A percentile compares a stretch with the other conserved stretches of the same genome.
Evolutionary conservation across 1,139 yeast genomes (phyloP).

Genomic region (Martiniozyma asiatica): DNA sequence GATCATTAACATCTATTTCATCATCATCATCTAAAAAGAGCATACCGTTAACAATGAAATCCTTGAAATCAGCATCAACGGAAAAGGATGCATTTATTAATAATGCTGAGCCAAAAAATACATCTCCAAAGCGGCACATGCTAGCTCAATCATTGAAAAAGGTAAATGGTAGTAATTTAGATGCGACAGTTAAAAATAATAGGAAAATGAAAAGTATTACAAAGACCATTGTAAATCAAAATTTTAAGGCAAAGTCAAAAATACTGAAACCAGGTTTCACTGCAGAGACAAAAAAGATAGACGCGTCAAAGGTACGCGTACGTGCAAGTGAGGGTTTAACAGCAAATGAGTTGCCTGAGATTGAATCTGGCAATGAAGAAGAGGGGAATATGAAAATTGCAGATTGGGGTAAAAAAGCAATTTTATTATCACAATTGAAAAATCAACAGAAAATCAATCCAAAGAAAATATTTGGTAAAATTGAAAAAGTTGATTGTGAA

Average conservation of each 20-base stretch:
- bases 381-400: slow-evolving; percentile 31
- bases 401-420: slow-evolving; percentile 68
- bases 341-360: slow-evolving; percentile 2
- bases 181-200: slow-evolving; percentile 1
- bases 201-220: slow-evolving; percentile 9
- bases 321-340: too few relatives aligned
- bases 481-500: slow-evolving; percentile 56
- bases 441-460: slow-evolving; percentile 61
- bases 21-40: neutral
- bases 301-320: neutral
- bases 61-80: neutral
- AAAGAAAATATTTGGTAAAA: slow-evolving; percentile 61
- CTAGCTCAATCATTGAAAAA: slow-evolving; percentile 3
- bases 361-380: slow-evolving; percentile 43
- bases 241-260: neutral
- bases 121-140: slow-evolving; percentile 1
- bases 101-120: neutral
- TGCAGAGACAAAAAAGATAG: neutral
- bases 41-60: slow-evolving; percentile 5
- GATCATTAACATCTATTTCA: too few relatives aligned
- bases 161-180: neutral
- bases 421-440: slow-evolving; percentile 37
- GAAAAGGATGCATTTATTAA: too few relatives aligned
- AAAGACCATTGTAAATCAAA: neutral
- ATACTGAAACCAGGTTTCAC: neutral